Evolutionary conservation across 192 early-diverging fungal species (phyloP), one percentile per base, ranked within the genome.

Genomic region (Backusella macrospora): DNA sequence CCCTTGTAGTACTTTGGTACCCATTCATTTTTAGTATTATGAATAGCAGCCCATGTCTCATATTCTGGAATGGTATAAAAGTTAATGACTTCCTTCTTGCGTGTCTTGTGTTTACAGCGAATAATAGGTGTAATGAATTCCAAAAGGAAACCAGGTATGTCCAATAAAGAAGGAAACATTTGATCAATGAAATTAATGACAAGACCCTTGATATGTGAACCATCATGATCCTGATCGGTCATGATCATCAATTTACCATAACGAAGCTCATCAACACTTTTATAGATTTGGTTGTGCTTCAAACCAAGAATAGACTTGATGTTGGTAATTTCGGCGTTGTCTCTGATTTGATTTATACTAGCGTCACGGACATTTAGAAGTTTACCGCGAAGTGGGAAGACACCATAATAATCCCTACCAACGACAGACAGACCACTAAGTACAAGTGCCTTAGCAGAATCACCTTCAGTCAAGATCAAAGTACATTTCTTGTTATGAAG

Each of bases 71-170:
- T 89, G 3, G 96, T 98, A 73, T 91, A 99, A 82, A 99, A 99
- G 13, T 89, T 75, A 10, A 85, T 82, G 52, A 59, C 21, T 44
- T 86, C 87, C 65, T 88, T 52, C 26, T 85, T 87, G 26, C 85
- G 85, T 71, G 86, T 91, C n/a, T 85, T 91, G 45, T 76, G 74
- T 18, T 86, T 82, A 78, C 84, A 77, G 81, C 92, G 93, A 63
- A 99, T 92, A 74, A 99, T 96, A 4, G 98, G 98, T 6, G 98
- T 99, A 72, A 99, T 95, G 71, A 99, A 98, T 82, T 98, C 95
- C 46, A 92, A 84, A 65, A 99, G 73, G 80, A 99, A 99, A 0
- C 93, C 96, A 9, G 94, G 91, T 39, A 97, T 88, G 76, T 94
- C 90, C 70, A 99, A 82, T 48, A 99, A 83, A 2, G 90, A 92